phyloP scores from a whole-genome alignment of 208 protist genomes.

The Leishmania arabica region DNA sequence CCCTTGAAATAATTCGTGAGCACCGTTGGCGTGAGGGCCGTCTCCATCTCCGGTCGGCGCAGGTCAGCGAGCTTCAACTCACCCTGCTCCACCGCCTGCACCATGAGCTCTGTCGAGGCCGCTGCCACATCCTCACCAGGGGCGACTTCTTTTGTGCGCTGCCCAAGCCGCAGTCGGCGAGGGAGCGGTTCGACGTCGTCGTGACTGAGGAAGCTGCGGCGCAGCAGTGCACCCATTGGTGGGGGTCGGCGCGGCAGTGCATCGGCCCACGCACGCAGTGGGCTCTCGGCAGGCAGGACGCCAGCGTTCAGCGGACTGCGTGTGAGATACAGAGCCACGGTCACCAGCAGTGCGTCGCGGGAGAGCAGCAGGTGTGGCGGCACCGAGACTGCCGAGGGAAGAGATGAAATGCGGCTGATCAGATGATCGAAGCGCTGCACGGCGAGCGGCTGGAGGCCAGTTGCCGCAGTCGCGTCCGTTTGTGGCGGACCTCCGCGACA shows the following conservation, averaged over 20 bases:
- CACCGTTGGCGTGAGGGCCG: conserved; percentile 46
- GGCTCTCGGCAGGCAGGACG: conserved; percentile 8
- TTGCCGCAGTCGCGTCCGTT: neutral
- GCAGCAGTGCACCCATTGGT: conserved; percentile 57
- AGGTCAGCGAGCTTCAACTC: conserved; percentile 45
- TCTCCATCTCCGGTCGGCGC: conserved; percentile 48
- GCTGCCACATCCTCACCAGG: conserved; percentile 21
- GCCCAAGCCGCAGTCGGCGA: conserved; percentile 50
- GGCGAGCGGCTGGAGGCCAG: conserved; percentile 16
- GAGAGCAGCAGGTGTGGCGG: conserved; percentile 37
- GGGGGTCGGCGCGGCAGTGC: conserved; percentile 58
- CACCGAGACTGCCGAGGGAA: conserved; percentile 13
- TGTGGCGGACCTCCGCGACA: conserved; percentile 6
- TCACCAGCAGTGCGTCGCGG: conserved; percentile 70
- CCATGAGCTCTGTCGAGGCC: conserved; percentile 48
- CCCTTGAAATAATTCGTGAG: conserved; percentile 59
- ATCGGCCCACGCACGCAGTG: conserved; percentile 44
- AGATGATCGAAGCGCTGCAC: conserved; percentile 26
- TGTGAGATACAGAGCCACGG: conserved; percentile 50
- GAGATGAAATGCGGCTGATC: conserved; percentile 13
- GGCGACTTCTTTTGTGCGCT: conserved; percentile 27
- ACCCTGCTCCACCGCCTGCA: conserved; percentile 48
- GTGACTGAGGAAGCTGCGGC: conserved; percentile 18
- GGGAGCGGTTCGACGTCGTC: conserved; percentile 42
- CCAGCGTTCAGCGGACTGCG: conserved; percentile 25